phyloP scores from a whole-genome alignment of 2,329 filamentous ascomycete species.

The Nemania diffusa region DNA sequence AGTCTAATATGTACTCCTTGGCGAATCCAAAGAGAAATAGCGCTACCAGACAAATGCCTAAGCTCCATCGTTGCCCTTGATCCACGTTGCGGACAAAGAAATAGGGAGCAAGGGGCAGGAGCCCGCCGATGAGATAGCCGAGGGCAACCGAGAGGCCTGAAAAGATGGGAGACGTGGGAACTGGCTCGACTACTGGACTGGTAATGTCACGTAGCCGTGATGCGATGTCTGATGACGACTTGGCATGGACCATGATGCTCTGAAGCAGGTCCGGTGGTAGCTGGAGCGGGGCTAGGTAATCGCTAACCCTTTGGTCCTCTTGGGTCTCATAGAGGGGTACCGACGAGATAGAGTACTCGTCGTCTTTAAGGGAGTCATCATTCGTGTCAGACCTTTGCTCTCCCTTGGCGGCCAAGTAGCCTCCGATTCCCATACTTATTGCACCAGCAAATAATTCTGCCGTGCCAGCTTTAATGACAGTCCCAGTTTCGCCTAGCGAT shows the following conservation, averaged over 20 bases:
- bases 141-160: constrained; percentile 73
- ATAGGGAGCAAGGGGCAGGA: constrained; percentile 78
- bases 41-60: constrained; percentile 68
- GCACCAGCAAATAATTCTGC: constrained; percentile 80
- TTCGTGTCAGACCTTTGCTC: constrained; percentile 50
- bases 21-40: constrained; percentile 73
- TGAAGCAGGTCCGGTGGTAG: constrained; percentile 43
- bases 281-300: constrained; percentile 44
- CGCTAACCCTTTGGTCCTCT: constrained; percentile 20
- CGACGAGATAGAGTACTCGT: constrained; percentile 46
- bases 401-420: constrained; percentile 73
- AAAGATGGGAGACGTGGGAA: constrained; percentile 56
- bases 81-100: constrained; percentile 63
- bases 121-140: constrained; percentile 76
- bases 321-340: neutral
- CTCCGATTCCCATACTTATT: constrained; percentile 81
- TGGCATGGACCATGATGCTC: constrained; percentile 41
- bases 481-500: constrained; percentile 69
- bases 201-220: constrained; percentile 18
- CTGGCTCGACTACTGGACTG: constrained; percentile 50
- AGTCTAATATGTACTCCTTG: constrained; percentile 62
- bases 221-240: constrained; percentile 31
- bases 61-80: constrained; percentile 67
- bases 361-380: too few relatives aligned
- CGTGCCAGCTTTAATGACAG: constrained; percentile 77